Base-by-base conservation (phyloP, 2,329 filamentous ascomycete species). In the Zymoseptoria ardabiliae region DNA sequence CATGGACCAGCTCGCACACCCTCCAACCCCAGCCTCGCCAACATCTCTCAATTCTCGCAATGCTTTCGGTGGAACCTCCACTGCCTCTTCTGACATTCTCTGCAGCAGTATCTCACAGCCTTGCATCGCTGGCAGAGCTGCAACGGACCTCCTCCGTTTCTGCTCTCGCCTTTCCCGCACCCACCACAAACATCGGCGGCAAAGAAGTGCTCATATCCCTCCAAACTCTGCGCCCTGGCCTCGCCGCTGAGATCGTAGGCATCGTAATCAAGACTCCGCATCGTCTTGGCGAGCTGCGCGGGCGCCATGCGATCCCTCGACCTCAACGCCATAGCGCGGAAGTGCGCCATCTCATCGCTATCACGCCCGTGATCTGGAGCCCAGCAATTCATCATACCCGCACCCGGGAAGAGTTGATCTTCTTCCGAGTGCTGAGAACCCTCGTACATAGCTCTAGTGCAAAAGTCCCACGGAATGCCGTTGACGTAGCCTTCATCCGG, bases 401-500 rank as follows among this genome's bases (percentile, higher is more conserved):
- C 22, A 7, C 50, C 50, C 25, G 50, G 50, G 22, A 53, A 53
- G 3, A 53, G 51, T 17, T 53, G 20, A 30, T 53, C 51, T 53
- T 51, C 20, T 51, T 51, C 28, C 51, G 51, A 22, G 11, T 19
- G 35, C 6, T n/a, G 2, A 5, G 51, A 53, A 5, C 35, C 35
- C 35, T 45, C 35, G 17, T 45, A 45, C 35, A 45, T 45, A 13
- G 35, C 35, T 45, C n/a, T 45, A 13, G 35, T 17, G 35, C 35
- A 23, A 25, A 53, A 53, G 49, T 57, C 28, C 55, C 55, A 57
- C 28, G 55, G 55, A 25, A 19, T n/a, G 11, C 55, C 55, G 22
- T 57, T 53, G 22, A 51, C 50, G 49, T 57, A 57, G 23, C 55
- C 55, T 20, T 48, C 51, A 13, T 57, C 49, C 20, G 49, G 23